phyloP scores from a whole-genome alignment of 768 basidiomycete species.

The Boletellus sp. region DNA sequence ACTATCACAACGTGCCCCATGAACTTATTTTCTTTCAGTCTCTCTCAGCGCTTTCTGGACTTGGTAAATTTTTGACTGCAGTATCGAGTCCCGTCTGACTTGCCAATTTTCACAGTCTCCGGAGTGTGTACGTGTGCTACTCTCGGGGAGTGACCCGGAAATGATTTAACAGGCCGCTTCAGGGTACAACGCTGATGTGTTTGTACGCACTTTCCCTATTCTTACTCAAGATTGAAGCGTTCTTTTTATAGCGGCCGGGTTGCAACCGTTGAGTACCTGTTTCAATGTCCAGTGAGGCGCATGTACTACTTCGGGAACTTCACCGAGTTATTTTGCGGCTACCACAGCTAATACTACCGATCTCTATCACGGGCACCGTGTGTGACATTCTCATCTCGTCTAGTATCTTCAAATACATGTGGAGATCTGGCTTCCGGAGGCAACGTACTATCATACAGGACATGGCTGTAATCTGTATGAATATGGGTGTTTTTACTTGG shows the following conservation, averaged over 20 bases:
- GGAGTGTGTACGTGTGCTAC: constrained; percentile 5
- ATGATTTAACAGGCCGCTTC: neutral
- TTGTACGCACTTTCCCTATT: neutral
- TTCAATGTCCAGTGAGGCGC: constrained; percentile 5
- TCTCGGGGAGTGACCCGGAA: neutral
- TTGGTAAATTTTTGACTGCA: neutral
- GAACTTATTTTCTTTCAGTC: neutral
- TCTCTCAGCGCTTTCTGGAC: neutral
- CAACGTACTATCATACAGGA: constrained; percentile 6
- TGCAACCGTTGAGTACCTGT: constrained; percentile 1
- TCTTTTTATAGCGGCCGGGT: constrained; percentile 2
- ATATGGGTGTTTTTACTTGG: constrained; percentile 13
- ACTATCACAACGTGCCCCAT: neutral
- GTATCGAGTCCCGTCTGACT: neutral
- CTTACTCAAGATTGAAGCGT: neutral
- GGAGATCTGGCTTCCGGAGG: constrained; percentile 10
- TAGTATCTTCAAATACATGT: constrained; percentile 12
- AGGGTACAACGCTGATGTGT: constrained; percentile 8
- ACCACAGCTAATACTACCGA: constrained; percentile 6
- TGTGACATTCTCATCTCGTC: constrained; percentile 10
- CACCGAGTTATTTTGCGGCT: neutral
- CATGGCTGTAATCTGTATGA: constrained; percentile 11
- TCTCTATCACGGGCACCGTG: neutral
- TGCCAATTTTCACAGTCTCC: neutral
- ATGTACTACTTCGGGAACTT: too few species aligned